phyloP scores from a whole-genome alignment of 371 early-diverging fungal species.

The Mycotypha africana region DNA sequence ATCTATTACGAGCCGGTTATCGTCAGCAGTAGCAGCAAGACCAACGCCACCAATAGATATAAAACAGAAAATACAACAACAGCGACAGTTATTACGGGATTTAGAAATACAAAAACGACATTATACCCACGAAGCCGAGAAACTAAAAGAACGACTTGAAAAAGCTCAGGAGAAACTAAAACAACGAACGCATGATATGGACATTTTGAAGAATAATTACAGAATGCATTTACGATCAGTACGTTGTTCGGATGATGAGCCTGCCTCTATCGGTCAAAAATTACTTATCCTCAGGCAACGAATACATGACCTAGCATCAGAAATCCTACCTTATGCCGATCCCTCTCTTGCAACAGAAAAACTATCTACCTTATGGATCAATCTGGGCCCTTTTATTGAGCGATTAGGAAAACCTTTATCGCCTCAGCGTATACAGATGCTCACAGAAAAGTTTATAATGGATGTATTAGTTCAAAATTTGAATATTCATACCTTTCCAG shows the following conservation, averaged over 20 bases:
- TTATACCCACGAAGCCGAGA: slow-evolving; percentile 8
- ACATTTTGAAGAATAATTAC: slow-evolving; percentile 22
- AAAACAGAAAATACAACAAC: slow-evolving; percentile 15
- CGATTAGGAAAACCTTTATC: slow-evolving; percentile 27
- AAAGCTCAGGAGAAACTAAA: slow-evolving; percentile 14
- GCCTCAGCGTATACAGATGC: slow-evolving; percentile 17
- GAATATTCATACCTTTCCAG: slow-evolving; percentile 26
- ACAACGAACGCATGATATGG: slow-evolving; percentile 16
- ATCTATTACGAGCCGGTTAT: slow-evolving; percentile 5
- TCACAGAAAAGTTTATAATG: slow-evolving; percentile 50
- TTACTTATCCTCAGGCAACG: slow-evolving; percentile 13
- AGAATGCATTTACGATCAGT: slow-evolving; percentile 23
- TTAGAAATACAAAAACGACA: slow-evolving; percentile 16
- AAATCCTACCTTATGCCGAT: slow-evolving; percentile 21
- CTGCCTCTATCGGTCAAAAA: slow-evolving; percentile 16
- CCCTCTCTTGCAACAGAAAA: slow-evolving; percentile 16
- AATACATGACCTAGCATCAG: slow-evolving; percentile 22
- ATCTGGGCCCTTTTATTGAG: slow-evolving; percentile 24
- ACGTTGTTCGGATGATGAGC: slow-evolving; percentile 35
- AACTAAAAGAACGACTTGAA: slow-evolving; percentile 13
- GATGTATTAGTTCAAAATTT: slow-evolving; percentile 42
- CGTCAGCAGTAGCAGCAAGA: no score
- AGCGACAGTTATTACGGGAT: slow-evolving; percentile 17
- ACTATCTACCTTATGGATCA: slow-evolving; percentile 36
- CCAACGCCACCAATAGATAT: no score